phyloP scores from a whole-genome alignment of 306 rosid species.

The Quercus berberidifolia region DNA sequence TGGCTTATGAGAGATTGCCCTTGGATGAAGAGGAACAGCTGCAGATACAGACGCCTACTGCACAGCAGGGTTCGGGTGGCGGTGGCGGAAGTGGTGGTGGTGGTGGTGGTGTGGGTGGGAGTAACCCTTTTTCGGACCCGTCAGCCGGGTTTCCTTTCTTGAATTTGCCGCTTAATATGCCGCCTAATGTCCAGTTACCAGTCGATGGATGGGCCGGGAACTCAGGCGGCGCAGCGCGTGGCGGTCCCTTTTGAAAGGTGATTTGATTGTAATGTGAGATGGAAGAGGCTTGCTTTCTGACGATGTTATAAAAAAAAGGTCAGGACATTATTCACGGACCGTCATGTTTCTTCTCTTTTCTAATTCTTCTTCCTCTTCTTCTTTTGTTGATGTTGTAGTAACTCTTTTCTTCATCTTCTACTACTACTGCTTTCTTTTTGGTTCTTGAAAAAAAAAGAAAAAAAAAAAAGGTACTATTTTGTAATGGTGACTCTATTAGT shows the following conservation, averaged over 20 bases:
- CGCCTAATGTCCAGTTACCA: constrained; percentile 79
- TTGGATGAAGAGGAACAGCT: constrained; percentile 64
- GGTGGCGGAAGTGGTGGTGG: constrained; percentile 11
- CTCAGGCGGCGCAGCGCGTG: constrained; percentile 21
- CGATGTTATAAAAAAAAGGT: constrained; percentile 39
- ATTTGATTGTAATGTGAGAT: neutral
- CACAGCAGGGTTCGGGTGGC: constrained; percentile 45
- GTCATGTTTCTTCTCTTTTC: neutral
- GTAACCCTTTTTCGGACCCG: constrained; percentile 53
- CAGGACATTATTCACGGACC: constrained; percentile 39
- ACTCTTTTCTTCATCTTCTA: neutral
- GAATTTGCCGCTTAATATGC: constrained; percentile 83
- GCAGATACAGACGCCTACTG: constrained; percentile 44
- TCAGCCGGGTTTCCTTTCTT: constrained; percentile 75
- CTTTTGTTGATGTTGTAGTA: constrained; percentile 20
- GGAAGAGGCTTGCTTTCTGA: constrained; percentile 7
- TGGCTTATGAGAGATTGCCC: constrained; percentile 81
- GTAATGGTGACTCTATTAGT: constrained; percentile 7
- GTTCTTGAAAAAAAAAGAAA: neutral
- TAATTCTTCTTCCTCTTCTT: neutral
- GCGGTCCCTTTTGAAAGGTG: constrained; percentile 37
- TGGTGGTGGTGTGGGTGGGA: constrained; percentile 18
- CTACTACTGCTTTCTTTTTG: constrained; percentile 4
- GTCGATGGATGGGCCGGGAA: constrained; percentile 55
- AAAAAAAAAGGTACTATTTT: neutral